Evolutionary conservation across 2,329 filamentous ascomycete genomes (phyloP).

Genomic region (Paecilomyces niveus): DNA sequence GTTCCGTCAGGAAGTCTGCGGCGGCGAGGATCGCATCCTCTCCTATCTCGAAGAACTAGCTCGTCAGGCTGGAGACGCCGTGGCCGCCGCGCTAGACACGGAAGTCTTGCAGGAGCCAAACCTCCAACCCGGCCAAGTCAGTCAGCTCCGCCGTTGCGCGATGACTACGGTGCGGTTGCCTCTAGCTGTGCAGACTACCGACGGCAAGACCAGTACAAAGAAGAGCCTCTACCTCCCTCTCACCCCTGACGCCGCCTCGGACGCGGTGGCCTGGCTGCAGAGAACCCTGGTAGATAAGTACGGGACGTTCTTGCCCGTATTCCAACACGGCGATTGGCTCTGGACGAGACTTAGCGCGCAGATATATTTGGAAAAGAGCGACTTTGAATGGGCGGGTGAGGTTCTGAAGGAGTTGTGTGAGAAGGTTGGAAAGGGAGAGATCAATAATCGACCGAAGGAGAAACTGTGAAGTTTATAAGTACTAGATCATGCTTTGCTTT

Average conservation of each 20-base stretch:
- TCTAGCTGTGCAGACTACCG: slow-evolving; percentile 38
- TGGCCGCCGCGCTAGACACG: slow-evolving; percentile 61
- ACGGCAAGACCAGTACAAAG: slow-evolving; percentile 5
- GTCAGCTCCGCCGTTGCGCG: slow-evolving; percentile 53
- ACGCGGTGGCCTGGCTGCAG: slow-evolving; percentile 53
- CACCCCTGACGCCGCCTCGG: slow-evolving; percentile 30
- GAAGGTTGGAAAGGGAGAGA: slow-evolving; percentile 42
- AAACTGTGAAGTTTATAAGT: background rate
- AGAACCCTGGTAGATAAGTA: slow-evolving; percentile 50
- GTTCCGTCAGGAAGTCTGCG: slow-evolving; percentile 62
- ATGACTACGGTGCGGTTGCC: slow-evolving; percentile 72
- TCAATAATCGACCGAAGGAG: background rate
- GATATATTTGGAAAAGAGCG: slow-evolving; percentile 70
- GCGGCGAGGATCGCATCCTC: slow-evolving; percentile 65
- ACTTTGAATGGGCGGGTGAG: slow-evolving; percentile 65
- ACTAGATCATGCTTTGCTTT: background rate
- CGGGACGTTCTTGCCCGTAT: slow-evolving; percentile 64
- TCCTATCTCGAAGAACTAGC: slow-evolving; percentile 59
- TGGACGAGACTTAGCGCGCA: slow-evolving; percentile 74
- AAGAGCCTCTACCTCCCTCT: slow-evolving; percentile 18
- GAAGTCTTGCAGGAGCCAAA: slow-evolving; percentile 55
- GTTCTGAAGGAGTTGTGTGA: slow-evolving; percentile 53
- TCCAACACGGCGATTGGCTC: slow-evolving; percentile 53
- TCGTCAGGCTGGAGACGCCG: slow-evolving; percentile 52
- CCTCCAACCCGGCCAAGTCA: slow-evolving; percentile 17